These are phyloP conservation scores for Termitomyces sp. DNA, from an alignment of 768 basidiomycete species.

Conservation along the genomic window DNA sequence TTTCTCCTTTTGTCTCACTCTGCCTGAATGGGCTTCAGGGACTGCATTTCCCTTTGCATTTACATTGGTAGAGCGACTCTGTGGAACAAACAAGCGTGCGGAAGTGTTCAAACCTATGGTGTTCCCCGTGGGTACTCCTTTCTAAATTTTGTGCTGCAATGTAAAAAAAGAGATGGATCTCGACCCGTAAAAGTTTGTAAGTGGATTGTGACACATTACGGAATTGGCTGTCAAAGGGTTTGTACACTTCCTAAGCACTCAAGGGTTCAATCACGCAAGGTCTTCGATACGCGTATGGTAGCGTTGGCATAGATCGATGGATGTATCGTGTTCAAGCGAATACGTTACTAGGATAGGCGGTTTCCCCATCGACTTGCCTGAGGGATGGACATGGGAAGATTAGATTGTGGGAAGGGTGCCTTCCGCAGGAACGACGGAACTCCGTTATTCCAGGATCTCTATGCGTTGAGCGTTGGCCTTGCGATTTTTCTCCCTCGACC, in stretches of 20 bases:
- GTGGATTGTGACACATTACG: background rate
- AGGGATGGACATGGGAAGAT: background rate
- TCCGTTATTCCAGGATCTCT: background rate
- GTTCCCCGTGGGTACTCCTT: conserved; percentile 55
- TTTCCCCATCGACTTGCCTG: background rate
- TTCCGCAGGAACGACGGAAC: background rate
- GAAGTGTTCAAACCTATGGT: conserved; percentile 66
- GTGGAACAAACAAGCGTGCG: conserved; percentile 55
- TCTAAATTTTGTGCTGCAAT: background rate
- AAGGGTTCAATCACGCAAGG: background rate
- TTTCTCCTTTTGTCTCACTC: background rate
- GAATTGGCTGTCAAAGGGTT: background rate
- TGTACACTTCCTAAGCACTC: background rate
- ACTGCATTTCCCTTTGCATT: conserved; percentile 77
- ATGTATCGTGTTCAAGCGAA: background rate
- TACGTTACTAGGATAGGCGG: background rate
- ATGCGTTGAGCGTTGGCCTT: background rate
- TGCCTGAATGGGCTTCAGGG: conserved; percentile 30
- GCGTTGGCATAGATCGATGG: background rate
- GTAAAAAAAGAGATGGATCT: background rate
- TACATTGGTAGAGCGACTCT: conserved; percentile 67
- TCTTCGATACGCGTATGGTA: background rate
- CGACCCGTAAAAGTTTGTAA: background rate
- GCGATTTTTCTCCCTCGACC: background rate
- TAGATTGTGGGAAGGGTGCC: background rate